Percentiles rank a stretch among this genome's conserved stretches.
These are phyloP conservation scores for Fusarium setosum DNA, from an alignment of 2,329 filamentous ascomycete species.

Conservation along the genomic window DNA sequence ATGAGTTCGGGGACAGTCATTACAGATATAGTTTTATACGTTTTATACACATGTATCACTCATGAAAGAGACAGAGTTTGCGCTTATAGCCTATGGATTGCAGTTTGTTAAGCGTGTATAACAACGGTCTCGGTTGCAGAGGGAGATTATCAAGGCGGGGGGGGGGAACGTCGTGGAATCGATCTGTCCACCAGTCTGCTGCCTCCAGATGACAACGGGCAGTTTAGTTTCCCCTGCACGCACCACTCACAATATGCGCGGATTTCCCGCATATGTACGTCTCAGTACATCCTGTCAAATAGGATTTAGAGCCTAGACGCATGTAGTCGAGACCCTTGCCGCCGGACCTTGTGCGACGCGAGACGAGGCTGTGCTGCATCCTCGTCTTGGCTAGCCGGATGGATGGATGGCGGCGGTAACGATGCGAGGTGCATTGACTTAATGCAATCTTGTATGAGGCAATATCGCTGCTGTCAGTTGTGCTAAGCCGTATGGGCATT, in stretches of 20 bases:
- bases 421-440: constrained; percentile 18
- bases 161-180: too few species aligned
- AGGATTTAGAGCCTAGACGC: background rate
- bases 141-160: too few species aligned
- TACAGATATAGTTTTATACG: too few species aligned
- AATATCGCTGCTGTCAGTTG: constrained; percentile 13
- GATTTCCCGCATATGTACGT: background rate
- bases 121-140: too few species aligned
- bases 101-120: too few species aligned
- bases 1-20: too few species aligned
- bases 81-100: too few species aligned
- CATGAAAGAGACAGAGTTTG: too few species aligned
- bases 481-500: background rate
- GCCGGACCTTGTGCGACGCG: constrained; percentile 4
- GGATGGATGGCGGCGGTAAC: constrained; percentile 25
- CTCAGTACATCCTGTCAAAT: background rate
- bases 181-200: too few species aligned
- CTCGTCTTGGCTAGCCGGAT: constrained; percentile 12
- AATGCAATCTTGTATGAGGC: constrained; percentile 21
- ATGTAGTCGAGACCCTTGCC: constrained; percentile 11
- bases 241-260: constrained; percentile 3
- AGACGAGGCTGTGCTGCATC: constrained; percentile 33
- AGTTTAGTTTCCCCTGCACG: too few species aligned
- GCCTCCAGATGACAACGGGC: too few species aligned
- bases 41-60: too few species aligned